A percentile compares a stretch with the other conserved stretches of the same genome.
phyloP scores from a whole-genome alignment of 129 eudicot genomes.

The Tagetes patula region DNA sequence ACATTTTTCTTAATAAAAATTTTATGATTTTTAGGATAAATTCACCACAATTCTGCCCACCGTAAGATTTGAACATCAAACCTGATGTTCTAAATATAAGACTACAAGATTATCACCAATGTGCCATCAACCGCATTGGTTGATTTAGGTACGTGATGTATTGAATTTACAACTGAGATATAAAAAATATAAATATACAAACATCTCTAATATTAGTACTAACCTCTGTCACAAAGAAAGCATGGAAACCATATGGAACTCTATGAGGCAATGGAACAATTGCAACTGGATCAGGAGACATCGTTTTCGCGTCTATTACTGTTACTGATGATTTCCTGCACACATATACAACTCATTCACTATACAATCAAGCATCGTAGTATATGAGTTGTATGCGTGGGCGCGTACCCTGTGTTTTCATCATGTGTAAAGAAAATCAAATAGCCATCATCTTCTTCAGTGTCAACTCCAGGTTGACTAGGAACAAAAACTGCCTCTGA shows the following conservation, averaged over 20 bases:
- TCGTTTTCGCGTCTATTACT: conserved; percentile 86
- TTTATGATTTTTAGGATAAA: too few species aligned
- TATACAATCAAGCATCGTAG: not conserved
- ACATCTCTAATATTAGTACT: conserved; percentile 11
- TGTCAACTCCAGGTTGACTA: conserved; percentile 48
- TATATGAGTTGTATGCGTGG: not conserved
- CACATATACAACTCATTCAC: not conserved
- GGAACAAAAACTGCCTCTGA: conserved; percentile 94
- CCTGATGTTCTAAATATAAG: too few species aligned
- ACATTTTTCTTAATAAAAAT: too few species aligned
- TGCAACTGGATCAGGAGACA: conserved; percentile 94
- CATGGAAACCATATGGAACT: conserved; percentile 96
- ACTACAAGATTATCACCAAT: too few species aligned
- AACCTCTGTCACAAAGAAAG: conserved; percentile 93
- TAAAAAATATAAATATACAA: not conserved
- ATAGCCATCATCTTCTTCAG: conserved; percentile 96
- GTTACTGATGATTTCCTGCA: conserved; percentile 76
- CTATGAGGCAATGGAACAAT: conserved; percentile 79
- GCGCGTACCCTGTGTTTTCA: conserved; percentile 71
- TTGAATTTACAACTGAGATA: too few species aligned
- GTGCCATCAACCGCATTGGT: too few species aligned
- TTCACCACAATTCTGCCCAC: too few species aligned
- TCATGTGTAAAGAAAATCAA: conserved; percentile 81
- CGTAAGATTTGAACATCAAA: too few species aligned
- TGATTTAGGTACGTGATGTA: too few species aligned